These are phyloP conservation scores for Saprolegnia parasitica DNA, from an alignment of 352 stramenopile genomes.

Conservation along the genomic window DNA sequence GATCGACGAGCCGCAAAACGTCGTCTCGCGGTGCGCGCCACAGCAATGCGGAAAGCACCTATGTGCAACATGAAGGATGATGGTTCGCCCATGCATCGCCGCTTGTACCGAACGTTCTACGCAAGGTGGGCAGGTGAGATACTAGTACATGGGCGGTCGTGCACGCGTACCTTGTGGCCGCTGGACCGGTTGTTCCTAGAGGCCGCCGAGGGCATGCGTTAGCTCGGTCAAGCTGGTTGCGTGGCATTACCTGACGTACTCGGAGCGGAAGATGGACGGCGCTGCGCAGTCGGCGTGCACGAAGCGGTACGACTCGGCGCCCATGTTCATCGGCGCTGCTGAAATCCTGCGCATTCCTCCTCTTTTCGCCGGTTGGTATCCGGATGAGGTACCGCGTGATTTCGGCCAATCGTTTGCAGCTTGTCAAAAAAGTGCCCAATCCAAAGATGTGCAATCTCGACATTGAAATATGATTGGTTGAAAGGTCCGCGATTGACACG, in stretches of 20 bases:
- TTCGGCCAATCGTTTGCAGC: not conserved
- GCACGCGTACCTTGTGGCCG: slow-evolving; percentile 24
- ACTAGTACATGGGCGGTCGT: not conserved
- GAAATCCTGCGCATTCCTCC: slow-evolving; percentile 4
- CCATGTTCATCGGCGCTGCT: slow-evolving; percentile 8
- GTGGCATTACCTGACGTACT: slow-evolving; percentile 27
- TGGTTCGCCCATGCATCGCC: not conserved
- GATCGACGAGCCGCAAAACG: slow-evolving; percentile 28
- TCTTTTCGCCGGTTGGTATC: not conserved
- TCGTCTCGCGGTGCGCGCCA: slow-evolving; percentile 27
- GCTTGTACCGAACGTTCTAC: slow-evolving; percentile 27
- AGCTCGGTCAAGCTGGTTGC: not conserved
- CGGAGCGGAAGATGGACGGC: slow-evolving; percentile 9
- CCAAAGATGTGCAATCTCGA: not conserved
- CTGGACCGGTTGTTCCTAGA: slow-evolving; percentile 29
- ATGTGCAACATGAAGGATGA: not conserved
- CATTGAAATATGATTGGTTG: not conserved
- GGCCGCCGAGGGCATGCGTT: not conserved
- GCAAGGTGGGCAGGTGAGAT: not conserved
- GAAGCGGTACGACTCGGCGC: slow-evolving; percentile 13
- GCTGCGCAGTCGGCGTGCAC: slow-evolving; percentile 23
- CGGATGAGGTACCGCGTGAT: not conserved
- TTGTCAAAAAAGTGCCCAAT: too few species aligned
- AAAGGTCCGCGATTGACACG: not conserved
- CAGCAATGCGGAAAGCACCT: slow-evolving; percentile 30